phyloP scores from a whole-genome alignment of 176 grass and related monocot genomes.

The Tillandsia fasciculata region DNA sequence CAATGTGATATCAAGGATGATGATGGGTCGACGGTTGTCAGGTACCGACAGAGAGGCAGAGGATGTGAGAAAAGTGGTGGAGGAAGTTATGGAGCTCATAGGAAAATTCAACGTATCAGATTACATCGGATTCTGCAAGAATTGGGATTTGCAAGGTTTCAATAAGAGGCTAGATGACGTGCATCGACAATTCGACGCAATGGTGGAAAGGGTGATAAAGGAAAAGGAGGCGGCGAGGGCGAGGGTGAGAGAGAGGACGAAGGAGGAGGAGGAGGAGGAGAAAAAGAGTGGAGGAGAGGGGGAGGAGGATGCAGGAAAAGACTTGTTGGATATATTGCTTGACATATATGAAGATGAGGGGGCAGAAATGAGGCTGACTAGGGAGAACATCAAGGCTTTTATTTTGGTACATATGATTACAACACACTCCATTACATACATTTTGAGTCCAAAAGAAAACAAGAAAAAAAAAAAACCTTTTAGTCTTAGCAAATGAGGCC shows the following conservation, averaged over 20 bases:
- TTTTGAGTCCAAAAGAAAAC: not conserved
- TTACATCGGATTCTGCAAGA: slow-evolving; percentile 42
- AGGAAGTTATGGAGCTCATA: slow-evolving; percentile 46
- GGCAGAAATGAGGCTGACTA: slow-evolving; percentile 23
- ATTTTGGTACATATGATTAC: slow-evolving; percentile 13
- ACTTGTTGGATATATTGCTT: slow-evolving; percentile 37
- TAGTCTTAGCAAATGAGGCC: no score
- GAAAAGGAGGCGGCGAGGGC: slow-evolving; percentile 19
- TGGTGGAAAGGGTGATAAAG: slow-evolving; percentile 51
- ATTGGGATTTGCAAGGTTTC: slow-evolving; percentile 61
- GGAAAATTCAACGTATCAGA: slow-evolving; percentile 54
- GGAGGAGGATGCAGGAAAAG: slow-evolving; percentile 4
- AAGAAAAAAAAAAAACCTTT: no score
- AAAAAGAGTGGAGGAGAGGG: not conserved
- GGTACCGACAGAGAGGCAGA: slow-evolving; percentile 24
- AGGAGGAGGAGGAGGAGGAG: slow-evolving; percentile 3
- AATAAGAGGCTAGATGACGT: slow-evolving; percentile 32
- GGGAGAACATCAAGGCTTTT: slow-evolving; percentile 33
- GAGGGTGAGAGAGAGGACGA: slow-evolving; percentile 33
- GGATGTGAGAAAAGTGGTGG: slow-evolving; percentile 36
- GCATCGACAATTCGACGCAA: slow-evolving; percentile 39
- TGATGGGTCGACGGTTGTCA: slow-evolving; percentile 28
- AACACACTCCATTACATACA: not conserved
- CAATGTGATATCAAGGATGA: slow-evolving; percentile 46
- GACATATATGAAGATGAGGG: slow-evolving; percentile 19